A percentile compares a stretch with the other conserved stretches of the same genome.
Evolutionary conservation across 225 moss, liverwort and hornwort genomes (phyloP).

Genomic region (Sphagnum tenellum): DNA sequence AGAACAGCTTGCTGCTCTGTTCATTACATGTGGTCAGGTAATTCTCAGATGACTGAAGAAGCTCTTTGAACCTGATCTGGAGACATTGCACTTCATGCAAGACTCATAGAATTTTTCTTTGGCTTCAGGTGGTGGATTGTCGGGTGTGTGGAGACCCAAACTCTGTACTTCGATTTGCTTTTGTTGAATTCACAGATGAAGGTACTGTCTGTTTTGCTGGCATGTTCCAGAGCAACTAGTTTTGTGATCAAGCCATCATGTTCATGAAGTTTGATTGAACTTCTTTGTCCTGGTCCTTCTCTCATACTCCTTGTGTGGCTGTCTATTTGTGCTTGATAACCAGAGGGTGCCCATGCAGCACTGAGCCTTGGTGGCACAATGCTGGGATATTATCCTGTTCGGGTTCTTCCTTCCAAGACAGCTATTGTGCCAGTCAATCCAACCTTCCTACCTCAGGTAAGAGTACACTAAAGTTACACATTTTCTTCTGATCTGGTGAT

Average conservation of each 20-base stretch:
- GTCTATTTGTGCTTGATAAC: not conserved
- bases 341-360: conserved; percentile 78
- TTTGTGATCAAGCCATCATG: too few relatives aligned
- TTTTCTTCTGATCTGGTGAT: too few relatives aligned
- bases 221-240: too few relatives aligned
- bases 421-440: conserved; percentile 97
- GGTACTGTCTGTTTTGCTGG: conserved; percentile 18
- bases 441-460: conserved; percentile 76
- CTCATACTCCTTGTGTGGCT: too few relatives aligned
- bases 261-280: too few relatives aligned
- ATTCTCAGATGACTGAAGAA: not conserved
- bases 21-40: conserved; percentile 96
- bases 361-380: conserved; percentile 90
- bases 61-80: too few relatives aligned
- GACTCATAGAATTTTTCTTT: too few relatives aligned
- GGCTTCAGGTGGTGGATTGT: conserved; percentile 81
- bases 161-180: conserved; percentile 92
- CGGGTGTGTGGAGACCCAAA: conserved; percentile 98
- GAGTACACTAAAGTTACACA: too few relatives aligned
- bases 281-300: too few relatives aligned
- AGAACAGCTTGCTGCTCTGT: conserved; percentile 91
- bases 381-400: conserved; percentile 88
- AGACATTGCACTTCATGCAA: too few relatives aligned
- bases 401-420: conserved; percentile 93
- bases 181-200: conserved; percentile 97